Evolutionary conservation across 2,329 filamentous ascomycete genomes (phyloP), one percentile per base, ranked within the genome.

Genomic region (Beauveria pseudobassiana): DNA sequence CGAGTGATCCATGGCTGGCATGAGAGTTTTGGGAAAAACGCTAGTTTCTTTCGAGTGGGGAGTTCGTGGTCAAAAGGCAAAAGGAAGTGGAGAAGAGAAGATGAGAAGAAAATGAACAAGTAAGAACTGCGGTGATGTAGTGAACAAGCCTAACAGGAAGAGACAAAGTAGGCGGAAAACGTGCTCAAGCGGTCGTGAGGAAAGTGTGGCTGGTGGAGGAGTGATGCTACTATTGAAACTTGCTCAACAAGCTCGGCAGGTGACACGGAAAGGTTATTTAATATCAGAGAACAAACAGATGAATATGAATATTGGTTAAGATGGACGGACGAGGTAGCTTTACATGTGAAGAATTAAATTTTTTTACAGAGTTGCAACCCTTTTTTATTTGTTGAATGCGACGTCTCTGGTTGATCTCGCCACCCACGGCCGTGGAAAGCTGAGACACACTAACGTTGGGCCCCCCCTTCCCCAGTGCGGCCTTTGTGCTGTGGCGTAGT

Each of bases 161-260:
- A 46, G 16, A 34, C 22, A 9, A 26, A 38, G 26, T 16, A 28
- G 8, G 14, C 42, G 63, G 43, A 54, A 75, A 77, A 77, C 70
- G 67, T 69, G 71, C 75, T 75, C 76, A 77, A 76, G 75, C 73
- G 74, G 75, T 74, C 75, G 28, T 55, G 52, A 55, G 59, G 30
- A 73, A 64, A 61, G 63, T 61, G 49, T 59, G 60, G 52, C 43
- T 63, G 54, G 28, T 61, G 49, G 48, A 20, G 30, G 40, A 51
- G 28, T 24, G 34, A 22, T 40, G 54, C 22, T 14, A 50, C 30
- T 58, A 28, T 48, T 34, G 46, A 59, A 50, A 59, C 57, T 43
- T 51, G 49, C 57, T 51, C 57, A 59, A 59, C 10, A 22, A n/a
- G 46, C 26, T 46, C 34, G 55, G 55, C 58, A 51, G 49, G 38